These are phyloP conservation scores for Blastobotrys terrestris DNA, from an alignment of 805 yeast species.

Conservation along the genomic window DNA sequence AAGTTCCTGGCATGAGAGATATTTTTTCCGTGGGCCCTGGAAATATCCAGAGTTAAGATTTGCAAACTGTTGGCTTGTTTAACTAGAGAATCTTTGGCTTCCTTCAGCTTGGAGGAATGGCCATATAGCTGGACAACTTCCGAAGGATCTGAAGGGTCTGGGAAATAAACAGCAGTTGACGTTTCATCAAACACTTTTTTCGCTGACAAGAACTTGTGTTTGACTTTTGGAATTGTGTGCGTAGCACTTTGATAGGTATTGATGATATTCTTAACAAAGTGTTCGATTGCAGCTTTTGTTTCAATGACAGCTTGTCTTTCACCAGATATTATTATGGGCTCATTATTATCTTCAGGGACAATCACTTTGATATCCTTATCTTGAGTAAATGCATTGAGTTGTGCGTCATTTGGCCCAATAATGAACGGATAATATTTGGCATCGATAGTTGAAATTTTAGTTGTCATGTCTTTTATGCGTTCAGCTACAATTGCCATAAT, in stretches of 20 bases:
- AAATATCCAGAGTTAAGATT: constrained; percentile 69
- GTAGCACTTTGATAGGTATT: constrained; percentile 44
- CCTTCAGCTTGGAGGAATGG: constrained; percentile 42
- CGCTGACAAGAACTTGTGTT: constrained; percentile 57
- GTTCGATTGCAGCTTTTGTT: constrained; percentile 48
- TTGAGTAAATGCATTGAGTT: background rate
- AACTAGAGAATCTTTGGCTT: constrained; percentile 61
- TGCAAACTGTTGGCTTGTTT: constrained; percentile 51
- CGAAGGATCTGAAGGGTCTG: background rate
- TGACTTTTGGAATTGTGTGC: constrained; percentile 57
- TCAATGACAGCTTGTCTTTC: constrained; percentile 57
- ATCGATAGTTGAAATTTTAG: constrained; percentile 21
- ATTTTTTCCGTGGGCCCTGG: constrained; percentile 83
- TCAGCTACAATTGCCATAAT: constrained; percentile 70
- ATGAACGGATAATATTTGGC: constrained; percentile 27
- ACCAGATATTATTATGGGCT: constrained; percentile 56
- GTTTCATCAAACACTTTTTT: constrained; percentile 25
- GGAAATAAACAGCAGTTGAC: constrained; percentile 30
- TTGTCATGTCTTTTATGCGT: constrained; percentile 45
- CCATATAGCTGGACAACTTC: constrained; percentile 44
- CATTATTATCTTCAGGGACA: constrained; percentile 12
- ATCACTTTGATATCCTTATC: constrained; percentile 1
- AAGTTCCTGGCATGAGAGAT: constrained; percentile 68
- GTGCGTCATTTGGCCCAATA: constrained; percentile 12
- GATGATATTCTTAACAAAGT: constrained; percentile 40